Conservation (phyloP, 1,139 yeast species). For the Diutina rugosa region DNA sequence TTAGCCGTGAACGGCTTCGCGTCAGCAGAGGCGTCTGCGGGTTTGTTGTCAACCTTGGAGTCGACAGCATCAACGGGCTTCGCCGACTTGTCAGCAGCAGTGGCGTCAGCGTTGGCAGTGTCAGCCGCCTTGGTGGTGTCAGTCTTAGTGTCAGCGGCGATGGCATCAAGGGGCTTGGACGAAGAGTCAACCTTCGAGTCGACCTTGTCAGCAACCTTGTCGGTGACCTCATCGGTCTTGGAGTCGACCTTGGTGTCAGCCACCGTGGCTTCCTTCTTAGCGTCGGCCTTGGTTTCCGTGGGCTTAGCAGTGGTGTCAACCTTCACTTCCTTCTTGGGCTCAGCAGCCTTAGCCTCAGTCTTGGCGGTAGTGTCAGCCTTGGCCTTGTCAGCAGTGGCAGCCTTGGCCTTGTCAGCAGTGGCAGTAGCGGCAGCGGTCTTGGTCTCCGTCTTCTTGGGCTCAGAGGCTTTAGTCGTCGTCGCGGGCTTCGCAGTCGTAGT, state of each 20-base stretch:
- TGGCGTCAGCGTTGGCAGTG: too few relatives aligned
- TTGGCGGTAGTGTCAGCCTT: neutral
- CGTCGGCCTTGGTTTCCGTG: neutral
- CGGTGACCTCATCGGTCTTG: neutral
- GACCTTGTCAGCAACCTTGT: neutral
- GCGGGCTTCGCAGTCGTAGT: neutral
- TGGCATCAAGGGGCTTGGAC: too few relatives aligned
- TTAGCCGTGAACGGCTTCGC: neutral
- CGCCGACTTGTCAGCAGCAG: too few relatives aligned
- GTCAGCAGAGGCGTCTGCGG: too few relatives aligned
- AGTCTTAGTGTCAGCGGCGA: too few relatives aligned
- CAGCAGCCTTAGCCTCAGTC: neutral
- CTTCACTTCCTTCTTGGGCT: neutral
- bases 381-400: conserved; percentile 4
- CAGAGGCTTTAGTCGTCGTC: neutral
- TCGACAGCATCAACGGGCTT: too few relatives aligned
- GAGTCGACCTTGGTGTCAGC: neutral
- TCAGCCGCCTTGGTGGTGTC: too few relatives aligned
- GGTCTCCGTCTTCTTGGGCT: neutral
- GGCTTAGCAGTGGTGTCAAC: neutral
- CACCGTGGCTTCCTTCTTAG: neutral
- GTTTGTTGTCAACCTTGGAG: too few relatives aligned
- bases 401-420: conserved; percentile 3
- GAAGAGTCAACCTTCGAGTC: neutral
- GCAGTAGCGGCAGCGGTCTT: neutral